Conservation (phyloP, 1,284 basidiomycete genomes). For the Schizopora paradoxa region DNA sequence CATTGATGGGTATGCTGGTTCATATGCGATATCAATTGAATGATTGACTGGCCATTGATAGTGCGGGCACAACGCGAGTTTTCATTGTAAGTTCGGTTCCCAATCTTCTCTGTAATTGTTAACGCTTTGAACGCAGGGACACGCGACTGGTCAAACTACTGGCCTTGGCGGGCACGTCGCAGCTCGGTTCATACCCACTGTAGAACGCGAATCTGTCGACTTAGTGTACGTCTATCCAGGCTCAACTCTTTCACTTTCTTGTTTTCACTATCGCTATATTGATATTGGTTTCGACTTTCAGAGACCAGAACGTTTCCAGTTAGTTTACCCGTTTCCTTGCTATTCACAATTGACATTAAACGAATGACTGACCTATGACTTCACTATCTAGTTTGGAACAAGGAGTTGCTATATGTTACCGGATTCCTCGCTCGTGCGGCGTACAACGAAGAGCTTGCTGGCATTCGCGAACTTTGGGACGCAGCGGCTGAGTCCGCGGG, state of each 20-base stretch:
- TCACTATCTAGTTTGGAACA: slow-evolving; percentile 78
- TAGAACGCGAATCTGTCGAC: slow-evolving; percentile 94
- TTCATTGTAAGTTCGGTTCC: slow-evolving; percentile 57
- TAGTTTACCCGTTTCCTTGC: slow-evolving; percentile 22
- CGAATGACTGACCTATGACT: too few relatives aligned
- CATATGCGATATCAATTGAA: slow-evolving; percentile 2
- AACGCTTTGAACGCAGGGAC: slow-evolving; percentile 45
- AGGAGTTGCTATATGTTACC: slow-evolving; percentile 80
- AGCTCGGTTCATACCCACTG: slow-evolving; percentile 92
- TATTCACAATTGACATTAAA: not conserved
- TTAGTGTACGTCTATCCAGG: slow-evolving; percentile 52
- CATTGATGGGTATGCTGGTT: slow-evolving; percentile 59
- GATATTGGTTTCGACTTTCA: slow-evolving; percentile 26
- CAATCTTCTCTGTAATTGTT: slow-evolving; percentile 5
- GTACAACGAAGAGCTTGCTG: slow-evolving; percentile 81
- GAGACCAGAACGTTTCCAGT: slow-evolving; percentile 75
- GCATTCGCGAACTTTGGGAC: slow-evolving; percentile 52
- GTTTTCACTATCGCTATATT: slow-evolving; percentile 25
- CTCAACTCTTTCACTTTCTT: slow-evolving; percentile 17
- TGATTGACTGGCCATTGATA: slow-evolving; percentile 26
- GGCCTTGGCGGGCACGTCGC: slow-evolving; percentile 91
- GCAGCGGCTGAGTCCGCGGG: slow-evolving; percentile 34
- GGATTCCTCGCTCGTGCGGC: slow-evolving; percentile 78
- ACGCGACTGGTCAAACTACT: slow-evolving; percentile 87
- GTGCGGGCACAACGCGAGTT: slow-evolving; percentile 60